Percentiles rank a stretch among this genome's conserved stretches.
Evolutionary conservation across 352 stramenopile genomes (phyloP).

Genomic region (Globisporangium viniferum): DNA sequence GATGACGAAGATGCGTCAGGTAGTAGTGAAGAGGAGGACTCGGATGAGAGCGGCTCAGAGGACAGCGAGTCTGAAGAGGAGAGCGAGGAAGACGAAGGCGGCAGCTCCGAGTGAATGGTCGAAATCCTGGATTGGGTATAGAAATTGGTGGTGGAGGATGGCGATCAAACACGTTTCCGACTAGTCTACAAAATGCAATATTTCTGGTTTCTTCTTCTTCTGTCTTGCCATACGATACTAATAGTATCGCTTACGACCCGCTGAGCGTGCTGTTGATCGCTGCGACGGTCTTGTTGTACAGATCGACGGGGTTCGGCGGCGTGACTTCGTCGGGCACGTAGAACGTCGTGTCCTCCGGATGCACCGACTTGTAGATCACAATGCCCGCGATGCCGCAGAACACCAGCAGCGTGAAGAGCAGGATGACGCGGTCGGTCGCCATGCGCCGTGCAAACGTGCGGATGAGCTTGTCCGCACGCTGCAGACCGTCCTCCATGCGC

Average conservation of each 20-base stretch:
- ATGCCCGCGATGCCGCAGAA: constrained; percentile 80
- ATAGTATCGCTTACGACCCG: constrained; percentile 15
- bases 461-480: constrained; percentile 80
- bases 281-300: constrained; percentile 77
- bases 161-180: neutral
- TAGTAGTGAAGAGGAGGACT: constrained; percentile 15
- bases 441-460: constrained; percentile 77
- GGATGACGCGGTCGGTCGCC: constrained; percentile 79
- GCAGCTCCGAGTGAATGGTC: constrained; percentile 7
- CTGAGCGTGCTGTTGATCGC: constrained; percentile 56
- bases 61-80: constrained; percentile 17
- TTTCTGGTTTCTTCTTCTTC: neutral
- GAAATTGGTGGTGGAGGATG: neutral
- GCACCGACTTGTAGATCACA: constrained; percentile 79
- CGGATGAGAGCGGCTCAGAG: constrained; percentile 12
- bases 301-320: constrained; percentile 59
- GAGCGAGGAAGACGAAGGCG: neutral
- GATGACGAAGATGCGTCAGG: constrained; percentile 18
- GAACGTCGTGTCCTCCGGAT: constrained; percentile 75
- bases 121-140: neutral
- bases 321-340: constrained; percentile 85
- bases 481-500: constrained; percentile 78
- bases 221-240: no score
- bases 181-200: constrained; percentile 3
- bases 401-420: constrained; percentile 76